Evolutionary conservation across 2,329 filamentous ascomycete genomes (phyloP), one percentile per base, ranked within the genome.

Genomic region (Fusarium aywerte): DNA sequence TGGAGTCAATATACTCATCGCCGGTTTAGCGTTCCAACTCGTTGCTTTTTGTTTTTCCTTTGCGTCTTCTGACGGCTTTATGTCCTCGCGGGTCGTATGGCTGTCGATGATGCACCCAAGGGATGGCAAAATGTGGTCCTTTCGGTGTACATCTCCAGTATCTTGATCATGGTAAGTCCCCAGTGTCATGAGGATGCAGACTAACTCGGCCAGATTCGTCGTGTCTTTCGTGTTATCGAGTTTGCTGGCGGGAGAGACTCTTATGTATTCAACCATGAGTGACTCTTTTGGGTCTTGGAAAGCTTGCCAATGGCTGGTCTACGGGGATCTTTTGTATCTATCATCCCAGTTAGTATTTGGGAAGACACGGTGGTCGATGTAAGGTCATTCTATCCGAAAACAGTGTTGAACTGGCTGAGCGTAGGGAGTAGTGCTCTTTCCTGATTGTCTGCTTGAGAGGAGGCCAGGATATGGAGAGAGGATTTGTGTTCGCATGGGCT

Each of bases 261-360:
- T 16, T 86, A 86, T 65, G 74, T 82, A 1, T 83, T 84, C 67
- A 77, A 71, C 5, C 80, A 83, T 21, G 84, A 86, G 63, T 85
- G 84, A 81, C 80, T 82, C 27, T 82, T 86, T 56, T 86, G 83
- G 77, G 78, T 80, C 4, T 81, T 86, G 15, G 84, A 86, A 60
- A 79, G 81, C 0, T 59, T 83, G 8, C 83, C 84, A 0, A 83
- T 85, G 76, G 61, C 81, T 4, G 71, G 79, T 0, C 84, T 7
- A 78, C 87, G 32, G 72, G 78, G 1, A 76, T 83, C 2, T 83
- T 87, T 59, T 82, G 81, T 6, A 68, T 83, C 35, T 85, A 80
- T 70, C 82, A 86, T 64, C 84, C 84, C 0, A 76, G 76, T 9
- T 75, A 72, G 12, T 81, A 78, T 57, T 71, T 84, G 6, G 73